Base-by-base conservation (phyloP, 1,284 basidiomycete species). In the Apiotrichum gamsii region DNA sequence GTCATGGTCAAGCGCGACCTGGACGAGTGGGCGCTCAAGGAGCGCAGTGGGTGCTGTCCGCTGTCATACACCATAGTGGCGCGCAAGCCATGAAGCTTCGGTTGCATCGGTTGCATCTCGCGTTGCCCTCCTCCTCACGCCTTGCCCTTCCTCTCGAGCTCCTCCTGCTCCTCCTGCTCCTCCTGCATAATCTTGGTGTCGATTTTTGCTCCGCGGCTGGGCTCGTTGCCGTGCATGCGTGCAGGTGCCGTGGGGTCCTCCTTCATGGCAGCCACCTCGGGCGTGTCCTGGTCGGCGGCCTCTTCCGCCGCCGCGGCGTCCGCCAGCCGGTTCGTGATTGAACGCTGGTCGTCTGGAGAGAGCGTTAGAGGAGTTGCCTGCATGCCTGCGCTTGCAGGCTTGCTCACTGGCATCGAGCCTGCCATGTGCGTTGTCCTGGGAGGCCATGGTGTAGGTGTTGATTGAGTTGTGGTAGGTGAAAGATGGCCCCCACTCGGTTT, bases 141-240 rank as follows among this genome's bases (percentile, higher is more conserved):
- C 41, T 43, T 43, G 40, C 41, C 41, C 44, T 51, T 51, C 34
- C 43, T 39, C 49, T 46, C 49, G 24, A 51, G 49, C 43, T 45
- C 43, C 16, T 30, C 48, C 43, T 50, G 23, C 39, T 45, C 44
- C 15, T 32, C 49, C 43, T 51, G 25, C 48, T 49, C 48, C 39
- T 49, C 48, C 4, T 29, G 30, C 40, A 33, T 34, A 39, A 51
- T 32, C 44, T 51, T 39, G 14, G 44, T 39, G 36, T 51, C 49
- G 23, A 45, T 51, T 40, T 51, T 51, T 21, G 49, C 49, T 5
- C 49, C 49, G 36, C 49, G 49, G 34, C 39, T 42, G 5, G 49
- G 49, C 49, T 51, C 44, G 39, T 51, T 51, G 35, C 49, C 49
- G 49, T 51, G 44, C 44, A 43, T 39, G 24, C 32, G 30, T 11